Conservation (phyloP, 495 filamentous ascomycete genomes). For the Trichodelitschia bisporula region DNA sequence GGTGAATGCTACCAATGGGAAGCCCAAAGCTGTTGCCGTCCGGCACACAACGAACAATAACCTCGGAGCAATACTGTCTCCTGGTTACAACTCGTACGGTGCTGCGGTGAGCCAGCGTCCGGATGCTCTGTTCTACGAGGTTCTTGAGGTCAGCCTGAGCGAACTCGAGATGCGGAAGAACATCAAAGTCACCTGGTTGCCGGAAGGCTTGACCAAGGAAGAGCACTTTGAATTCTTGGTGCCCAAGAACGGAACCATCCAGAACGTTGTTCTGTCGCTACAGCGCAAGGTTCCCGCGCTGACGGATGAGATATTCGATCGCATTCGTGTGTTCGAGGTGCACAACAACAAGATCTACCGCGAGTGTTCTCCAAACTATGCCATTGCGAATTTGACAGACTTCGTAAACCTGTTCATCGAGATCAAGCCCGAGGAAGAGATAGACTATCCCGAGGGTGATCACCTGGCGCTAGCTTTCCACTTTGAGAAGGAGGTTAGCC, state of each 20-base stretch:
- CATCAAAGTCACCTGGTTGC: conserved; percentile 59
- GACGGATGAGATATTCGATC: conserved; percentile 22
- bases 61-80: conserved; percentile 44
- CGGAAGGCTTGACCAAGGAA: conserved; percentile 80
- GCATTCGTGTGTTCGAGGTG: conserved; percentile 53
- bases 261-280: conserved; percentile 48
- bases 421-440: conserved; percentile 36
- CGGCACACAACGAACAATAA: conserved; percentile 43
- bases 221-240: conserved; percentile 61
- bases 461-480: conserved; percentile 57
- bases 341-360: conserved; percentile 59
- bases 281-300: conserved; percentile 38
- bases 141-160: conserved; percentile 77
- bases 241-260: conserved; percentile 51
- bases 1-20: conserved; percentile 45
- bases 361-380: conserved; percentile 35
- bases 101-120: conserved; percentile 27
- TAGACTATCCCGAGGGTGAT: conserved; percentile 28
- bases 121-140: conserved; percentile 71
- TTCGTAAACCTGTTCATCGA: conserved; percentile 60
- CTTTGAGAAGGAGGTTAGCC: conserved; percentile 66
- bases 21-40: conserved; percentile 39
- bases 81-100: conserved; percentile 33
- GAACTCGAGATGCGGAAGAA: conserved; percentile 79
- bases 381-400: conserved; percentile 56